Evolutionary conservation across 257 asterid genomes (phyloP), one percentile per base, ranked within the genome.

Genomic region (Oldenlandia corymbosa): DNA sequence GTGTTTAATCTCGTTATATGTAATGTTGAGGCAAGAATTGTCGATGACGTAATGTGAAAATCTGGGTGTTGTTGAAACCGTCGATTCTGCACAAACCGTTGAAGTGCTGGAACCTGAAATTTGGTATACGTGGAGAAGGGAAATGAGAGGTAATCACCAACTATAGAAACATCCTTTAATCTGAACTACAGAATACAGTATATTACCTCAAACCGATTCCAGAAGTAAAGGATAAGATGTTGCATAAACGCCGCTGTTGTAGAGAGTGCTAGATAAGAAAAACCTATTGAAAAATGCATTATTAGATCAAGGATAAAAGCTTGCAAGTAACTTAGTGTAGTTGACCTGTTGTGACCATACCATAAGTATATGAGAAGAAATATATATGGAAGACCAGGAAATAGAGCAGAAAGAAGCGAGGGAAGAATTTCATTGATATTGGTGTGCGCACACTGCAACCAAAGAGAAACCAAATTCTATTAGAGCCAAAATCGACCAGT

Each of bases 141-240:
- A n/a, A n/a, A n/a, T n/a, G n/a, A n/a, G n/a, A n/a, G n/a, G n/a
- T n/a, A n/a, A n/a, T n/a, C n/a, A n/a, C n/a, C n/a, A n/a, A n/a
- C n/a, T n/a, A n/a, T n/a, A n/a, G n/a, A n/a, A n/a, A n/a, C n/a
- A n/a, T n/a, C n/a, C n/a, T n/a, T n/a, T n/a, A n/a, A n/a, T n/a
- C n/a, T n/a, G n/a, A n/a, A n/a, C n/a, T n/a, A n/a, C 13, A 57
- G 55, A 12, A 72, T 58, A 65, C 18, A 34, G 4, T 34, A 34
- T n/a, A 66, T 46, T 73, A 93, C 99, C 97, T 93, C 99, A 71
- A 93, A 93, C 60, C 96, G 88, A 78, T 93, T 93, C 99, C 99
- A 93, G 67, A 93, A 93, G 76, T 89, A 93, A 52, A 93, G 90
- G 69, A 90, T 81, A 73, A 93, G 99, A 69, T 93, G 99, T 68